Conservation (phyloP, 148 eudicot genomes). For the Rheum nobile region DNA sequence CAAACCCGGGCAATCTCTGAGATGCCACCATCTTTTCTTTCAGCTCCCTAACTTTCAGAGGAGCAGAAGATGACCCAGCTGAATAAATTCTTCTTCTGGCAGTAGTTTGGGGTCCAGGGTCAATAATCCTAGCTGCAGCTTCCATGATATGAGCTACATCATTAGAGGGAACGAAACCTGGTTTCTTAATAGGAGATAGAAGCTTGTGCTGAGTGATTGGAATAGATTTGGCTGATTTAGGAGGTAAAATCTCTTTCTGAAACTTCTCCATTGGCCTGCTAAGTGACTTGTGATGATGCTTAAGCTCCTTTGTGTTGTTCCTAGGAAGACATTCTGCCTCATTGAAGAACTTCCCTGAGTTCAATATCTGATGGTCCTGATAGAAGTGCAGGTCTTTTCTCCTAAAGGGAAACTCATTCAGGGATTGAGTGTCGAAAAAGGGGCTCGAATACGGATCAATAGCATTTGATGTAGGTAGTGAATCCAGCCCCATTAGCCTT, state of each 20-base stretch:
- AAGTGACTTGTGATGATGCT: constrained; percentile 32
- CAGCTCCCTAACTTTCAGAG: constrained; percentile 52
- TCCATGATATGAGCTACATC: constrained; percentile 85
- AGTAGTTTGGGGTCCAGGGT: constrained; percentile 39
- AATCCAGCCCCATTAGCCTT: constrained; percentile 91
- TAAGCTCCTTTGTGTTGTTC: constrained; percentile 17
- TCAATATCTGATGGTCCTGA: constrained; percentile 28
- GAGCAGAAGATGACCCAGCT: constrained; percentile 42
- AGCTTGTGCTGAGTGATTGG: constrained; percentile 82
- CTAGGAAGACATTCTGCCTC: constrained; percentile 27
- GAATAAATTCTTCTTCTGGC: constrained; percentile 37
- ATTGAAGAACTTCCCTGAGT: constrained; percentile 22
- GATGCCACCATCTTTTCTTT: constrained; percentile 51
- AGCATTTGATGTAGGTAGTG: constrained; percentile 51
- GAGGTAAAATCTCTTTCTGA: constrained; percentile 72
- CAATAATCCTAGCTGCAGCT: constrained; percentile 79
- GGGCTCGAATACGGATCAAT: constrained; percentile 50
- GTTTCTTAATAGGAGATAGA: constrained; percentile 82
- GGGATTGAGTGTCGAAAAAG: constrained; percentile 46
- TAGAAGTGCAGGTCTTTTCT: constrained; percentile 33
- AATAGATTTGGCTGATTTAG: constrained; percentile 80
- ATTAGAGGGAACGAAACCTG: constrained; percentile 42
- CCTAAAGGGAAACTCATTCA: constrained; percentile 32
- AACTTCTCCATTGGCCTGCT: constrained; percentile 71
- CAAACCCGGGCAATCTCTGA: constrained; percentile 23